Base-by-base conservation (phyloP, 2,329 filamentous ascomycete species). In the Magnaporthiopsis rhizophila region DNA sequence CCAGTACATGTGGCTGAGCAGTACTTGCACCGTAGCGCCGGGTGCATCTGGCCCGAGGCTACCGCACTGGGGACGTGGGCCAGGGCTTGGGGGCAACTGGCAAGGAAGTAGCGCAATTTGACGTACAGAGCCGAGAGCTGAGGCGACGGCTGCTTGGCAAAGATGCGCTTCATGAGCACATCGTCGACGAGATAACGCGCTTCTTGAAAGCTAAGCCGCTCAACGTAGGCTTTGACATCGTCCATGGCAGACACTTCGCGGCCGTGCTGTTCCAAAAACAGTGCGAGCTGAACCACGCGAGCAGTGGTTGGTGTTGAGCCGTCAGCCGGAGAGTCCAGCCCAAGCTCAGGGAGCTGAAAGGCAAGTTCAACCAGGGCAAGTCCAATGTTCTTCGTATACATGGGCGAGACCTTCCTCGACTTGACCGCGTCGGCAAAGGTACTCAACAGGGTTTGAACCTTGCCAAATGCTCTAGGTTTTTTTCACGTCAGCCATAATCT, bases 141-240 rank as follows among this genome's bases (percentile, higher is more conserved):
- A 11, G 61, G 28, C 3, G 61, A 62, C 7, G 24, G 38, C 18
- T 62, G 30, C 61, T 62, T 62, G 15, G 38, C 13, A n/a, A 32
- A 45, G n/a, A 62, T 62, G 28, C 36, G 21, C 28, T 62, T 62
- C 61, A 62, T 62, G 3, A 62, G 61, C 11, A 62, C 61, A 7
- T 74, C 66, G 8, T 77, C 72, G 4, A 80, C 72, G 9, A 83
- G 68, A 30, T 75, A 70, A 58, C 74, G 75, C 9, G 79, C 68
- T 8, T 82, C 80, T 0, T 73, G 68, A 2, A 76, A 71, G 1
- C 71, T 74, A 0, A 86, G 74, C 26, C 72, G 70, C 57, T 79
- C 76, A 3, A 80, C 71, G 64, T 80, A 82, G 0, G 67, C 66
- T 65, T 78, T 82, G 57, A 83, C 68, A 61, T 83, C 81, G 45